Base-by-base conservation (phyloP, 108 stramenopile species). In the Cyclotella cryptica region DNA sequence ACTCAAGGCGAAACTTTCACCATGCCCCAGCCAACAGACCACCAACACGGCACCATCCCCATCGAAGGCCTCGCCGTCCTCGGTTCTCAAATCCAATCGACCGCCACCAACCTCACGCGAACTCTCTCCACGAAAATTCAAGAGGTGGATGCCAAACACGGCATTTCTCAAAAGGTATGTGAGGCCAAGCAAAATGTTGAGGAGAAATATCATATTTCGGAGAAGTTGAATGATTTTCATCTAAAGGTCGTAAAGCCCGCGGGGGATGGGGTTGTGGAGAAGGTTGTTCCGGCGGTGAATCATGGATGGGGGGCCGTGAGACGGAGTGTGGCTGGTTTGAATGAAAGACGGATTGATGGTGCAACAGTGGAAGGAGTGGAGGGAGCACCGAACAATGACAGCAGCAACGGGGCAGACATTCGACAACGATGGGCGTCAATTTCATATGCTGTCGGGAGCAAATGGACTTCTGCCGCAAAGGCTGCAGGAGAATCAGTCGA, bases 1-100 rank as follows among this genome's bases (percentile, higher is more conserved):
- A 46, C 71, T 35, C 60, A 72, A 39, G 71, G 71, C n/a, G 71
- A 72, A 51, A 62, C 42, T 44, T 72, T 72, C 45, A 62, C 71
- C 24, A 28, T 26, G 40, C 71, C 28, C 46, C 59, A 35, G 26
- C 17, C 60, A 43, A 55, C 28, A 45, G 49, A 0, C 45, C 27
- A 40, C 28, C 60, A 14, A 10, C 35, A 28, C 55, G 42, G 42
- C 29, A 22, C 59, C 5, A 57, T 15, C 53, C 29, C 43, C 24
- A 57, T 18, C 26, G 54, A 57, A 27, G 70, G 53, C 29, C 54
- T 71, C 53, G 15, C 45, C 11, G 19, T 40, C 59, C 17, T 72
- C 29, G 29, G 51, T 14, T 29, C 54, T 24, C 54, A 72, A 19
- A 61, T 72, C 45, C 71, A 72, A 72, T 45, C 71, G 6, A 27